Evolutionary conservation across 495 filamentous ascomycete genomes (phyloP), one percentile per base, ranked within the genome.

Genomic region (Penicillium bovifimosum): DNA sequence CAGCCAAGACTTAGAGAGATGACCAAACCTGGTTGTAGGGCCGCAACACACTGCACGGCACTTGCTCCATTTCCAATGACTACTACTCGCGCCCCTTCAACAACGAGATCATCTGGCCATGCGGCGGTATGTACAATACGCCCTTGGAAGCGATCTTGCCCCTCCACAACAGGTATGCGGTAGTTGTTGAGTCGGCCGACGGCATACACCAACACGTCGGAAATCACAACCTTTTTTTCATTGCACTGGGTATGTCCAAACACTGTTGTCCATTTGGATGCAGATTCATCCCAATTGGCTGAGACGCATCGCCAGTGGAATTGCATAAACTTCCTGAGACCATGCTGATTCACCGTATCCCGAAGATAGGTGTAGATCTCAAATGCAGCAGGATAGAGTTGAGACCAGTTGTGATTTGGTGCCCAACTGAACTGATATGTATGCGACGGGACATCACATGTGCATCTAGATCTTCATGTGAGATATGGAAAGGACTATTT

Each of bases 41-140:
- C 47, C 10, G 46, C 52, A 9, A 55, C 33, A 17, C 52, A 45
- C n/a, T 62, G 59, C 9, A 59, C 33, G 8, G 35, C 59, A 38
- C 59, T 62, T 6, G 52, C 47, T 17, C 59, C 55, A 31, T 62
- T 62, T 9, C 61, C 64, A 9, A 61, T 58, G 1, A 66, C 58
- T 20, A 41, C 50, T 3, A 59, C 45, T 8, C 34, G 43, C 45
- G 55, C 59, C 0, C 39, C 51, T 5, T 29, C 40, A 8, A 28
- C 33, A 1, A 38, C 18, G 10, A 53, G 31, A n/a, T 44, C 41
- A 28, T 27, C 54, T 2, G 47, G 52, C 52, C 60, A 67, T 3
- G 50, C 24, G 3, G 56, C 56, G 6, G 60, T 63, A 33, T 62
- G 64, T 14, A 52, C 27, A 9, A 39, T 29, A 9, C 7, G 2